Evolutionary conservation across 345 rosid genomes (phyloP).

Genomic region (Ailanthus altissimus): DNA sequence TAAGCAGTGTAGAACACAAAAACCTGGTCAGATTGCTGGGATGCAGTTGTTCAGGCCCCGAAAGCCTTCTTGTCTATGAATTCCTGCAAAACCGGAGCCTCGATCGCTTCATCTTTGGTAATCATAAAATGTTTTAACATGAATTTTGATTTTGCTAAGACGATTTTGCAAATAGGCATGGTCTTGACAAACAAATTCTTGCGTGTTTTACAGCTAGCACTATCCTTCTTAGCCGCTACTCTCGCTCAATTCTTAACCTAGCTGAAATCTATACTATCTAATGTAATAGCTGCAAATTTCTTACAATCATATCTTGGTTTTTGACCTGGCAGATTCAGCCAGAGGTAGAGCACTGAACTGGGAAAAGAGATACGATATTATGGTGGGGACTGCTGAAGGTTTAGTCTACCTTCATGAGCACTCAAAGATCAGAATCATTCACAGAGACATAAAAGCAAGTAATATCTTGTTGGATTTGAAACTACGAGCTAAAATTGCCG

Average conservation of each 20-base stretch:
- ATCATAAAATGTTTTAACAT: neutral
- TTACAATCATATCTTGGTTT: neutral
- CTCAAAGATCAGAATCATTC: constrained; percentile 66
- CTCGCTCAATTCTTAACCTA: neutral
- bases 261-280: neutral
- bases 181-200: neutral
- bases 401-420: constrained; percentile 81
- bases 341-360: constrained; percentile 67
- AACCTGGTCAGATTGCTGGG: constrained; percentile 90
- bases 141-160: constrained; percentile 1
- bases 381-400: constrained; percentile 87
- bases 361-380: constrained; percentile 62
- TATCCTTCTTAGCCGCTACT: neutral
- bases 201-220: neutral
- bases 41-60: constrained; percentile 92
- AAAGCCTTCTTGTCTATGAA: constrained; percentile 93
- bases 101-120: constrained; percentile 81
- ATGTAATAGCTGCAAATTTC: constrained; percentile 1
- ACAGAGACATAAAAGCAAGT: constrained; percentile 91
- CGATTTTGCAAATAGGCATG: neutral
- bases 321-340: constrained; percentile 50
- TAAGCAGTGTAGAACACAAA: constrained; percentile 84
- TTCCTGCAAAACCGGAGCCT: constrained; percentile 82
- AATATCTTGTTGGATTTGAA: constrained; percentile 76
- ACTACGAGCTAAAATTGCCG: constrained; percentile 90